A percentile compares a stretch with the other conserved stretches of the same genome.
Conservation (phyloP, 306 rosid species). For the Casuarina glauca region DNA sequence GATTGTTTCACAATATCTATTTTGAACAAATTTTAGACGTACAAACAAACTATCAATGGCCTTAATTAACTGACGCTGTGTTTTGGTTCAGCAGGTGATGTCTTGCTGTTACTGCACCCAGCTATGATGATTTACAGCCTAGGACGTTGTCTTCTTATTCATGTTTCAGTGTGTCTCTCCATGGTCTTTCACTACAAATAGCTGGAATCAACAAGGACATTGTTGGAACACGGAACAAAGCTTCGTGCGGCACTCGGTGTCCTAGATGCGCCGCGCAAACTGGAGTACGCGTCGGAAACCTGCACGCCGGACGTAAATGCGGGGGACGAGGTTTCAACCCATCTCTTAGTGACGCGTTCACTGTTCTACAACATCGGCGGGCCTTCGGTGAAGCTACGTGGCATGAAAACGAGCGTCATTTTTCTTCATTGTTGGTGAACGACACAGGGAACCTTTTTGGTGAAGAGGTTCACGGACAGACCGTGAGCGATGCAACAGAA, state of each 20-base stretch:
- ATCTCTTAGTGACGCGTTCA: background rate
- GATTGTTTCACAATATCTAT: too few relatives aligned
- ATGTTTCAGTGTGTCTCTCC: too few relatives aligned
- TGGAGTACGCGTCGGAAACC: background rate
- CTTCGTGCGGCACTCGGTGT: background rate
- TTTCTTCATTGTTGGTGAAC: background rate
- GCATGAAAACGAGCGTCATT: background rate
- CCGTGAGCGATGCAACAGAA: too few relatives aligned
- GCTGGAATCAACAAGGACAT: constrained; percentile 6
- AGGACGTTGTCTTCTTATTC: background rate
- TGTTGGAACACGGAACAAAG: background rate
- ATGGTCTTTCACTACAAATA: background rate
- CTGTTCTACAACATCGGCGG: background rate
- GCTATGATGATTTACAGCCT: background rate
- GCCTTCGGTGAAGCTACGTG: background rate
- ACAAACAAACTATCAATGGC: too few relatives aligned
- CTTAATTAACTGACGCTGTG: too few relatives aligned
- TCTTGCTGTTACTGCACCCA: too few relatives aligned
- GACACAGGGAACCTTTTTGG: too few relatives aligned
- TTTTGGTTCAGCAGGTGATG: too few relatives aligned
- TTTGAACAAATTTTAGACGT: too few relatives aligned
- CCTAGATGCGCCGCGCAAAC: background rate
- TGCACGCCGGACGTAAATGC: background rate
- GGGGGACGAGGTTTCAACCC: background rate
- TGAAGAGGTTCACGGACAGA: too few relatives aligned